Percentiles rank a stretch among this genome's conserved stretches.
These are phyloP conservation scores for Lepiota venenata DNA, from an alignment of 768 basidiomycete genomes.

Conservation along the genomic window DNA sequence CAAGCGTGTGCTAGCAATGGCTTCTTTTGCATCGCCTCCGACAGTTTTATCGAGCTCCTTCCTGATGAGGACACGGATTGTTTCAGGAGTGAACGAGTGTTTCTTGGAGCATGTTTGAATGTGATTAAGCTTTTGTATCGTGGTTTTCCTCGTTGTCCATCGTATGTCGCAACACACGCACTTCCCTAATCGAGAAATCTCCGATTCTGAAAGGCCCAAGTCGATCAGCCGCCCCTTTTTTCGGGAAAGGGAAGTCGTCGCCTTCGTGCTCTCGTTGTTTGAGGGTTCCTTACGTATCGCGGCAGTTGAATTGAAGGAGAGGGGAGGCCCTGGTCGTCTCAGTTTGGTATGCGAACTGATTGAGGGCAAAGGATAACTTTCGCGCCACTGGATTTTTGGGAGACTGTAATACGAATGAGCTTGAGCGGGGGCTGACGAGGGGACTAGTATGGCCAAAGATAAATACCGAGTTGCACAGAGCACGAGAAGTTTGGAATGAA, in stretches of 20 bases:
- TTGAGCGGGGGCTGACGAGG: neutral
- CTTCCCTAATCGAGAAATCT: slow-evolving; percentile 19
- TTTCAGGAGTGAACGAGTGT: slow-evolving; percentile 47
- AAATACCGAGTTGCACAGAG: neutral
- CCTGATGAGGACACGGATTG: slow-evolving; percentile 48
- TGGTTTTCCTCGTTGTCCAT: slow-evolving; percentile 72
- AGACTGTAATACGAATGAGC: neutral
- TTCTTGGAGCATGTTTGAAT: slow-evolving; percentile 69
- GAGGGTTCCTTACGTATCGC: neutral
- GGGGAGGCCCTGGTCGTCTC: neutral
- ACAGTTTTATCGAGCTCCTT: slow-evolving; percentile 38
- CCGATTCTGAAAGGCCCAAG: neutral
- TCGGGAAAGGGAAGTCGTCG: neutral
- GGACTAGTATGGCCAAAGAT: neutral
- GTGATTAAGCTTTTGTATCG: slow-evolving; percentile 61
- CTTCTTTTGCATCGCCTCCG: slow-evolving; percentile 14
- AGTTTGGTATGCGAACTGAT: neutral
- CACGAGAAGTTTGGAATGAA: neutral
- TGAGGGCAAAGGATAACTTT: neutral
- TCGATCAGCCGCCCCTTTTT: neutral
- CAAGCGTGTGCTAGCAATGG: slow-evolving; percentile 40
- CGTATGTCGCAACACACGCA: slow-evolving; percentile 62
- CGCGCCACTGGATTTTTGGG: neutral
- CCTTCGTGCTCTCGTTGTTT: neutral
- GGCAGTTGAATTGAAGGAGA: neutral